Evolutionary conservation across 345 rosid species (phyloP).

Genomic region (Hevea brasiliensis): DNA sequence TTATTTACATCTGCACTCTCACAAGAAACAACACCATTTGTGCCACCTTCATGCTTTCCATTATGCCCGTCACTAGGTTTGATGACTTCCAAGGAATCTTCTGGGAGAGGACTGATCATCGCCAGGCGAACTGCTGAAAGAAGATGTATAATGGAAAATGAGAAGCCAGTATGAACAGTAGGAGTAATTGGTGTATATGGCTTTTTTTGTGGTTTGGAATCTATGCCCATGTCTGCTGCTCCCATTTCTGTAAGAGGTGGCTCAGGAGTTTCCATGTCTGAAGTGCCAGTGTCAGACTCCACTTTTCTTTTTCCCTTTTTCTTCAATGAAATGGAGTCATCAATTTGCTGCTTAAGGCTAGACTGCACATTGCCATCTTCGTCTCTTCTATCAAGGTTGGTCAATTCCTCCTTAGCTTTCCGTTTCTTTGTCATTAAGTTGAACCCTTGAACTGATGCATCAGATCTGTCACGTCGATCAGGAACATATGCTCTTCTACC

Average conservation of each 20-base stretch:
- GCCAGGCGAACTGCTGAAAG: conserved; percentile 93
- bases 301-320: conserved; percentile 69
- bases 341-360: conserved; percentile 38
- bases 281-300: conserved; percentile 48
- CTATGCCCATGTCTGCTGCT: conserved; percentile 56
- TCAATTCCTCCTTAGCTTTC: conserved; percentile 56
- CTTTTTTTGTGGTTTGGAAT: conserved; percentile 75
- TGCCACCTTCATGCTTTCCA: conserved; percentile 42
- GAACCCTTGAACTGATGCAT: conserved; percentile 53
- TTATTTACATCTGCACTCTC: conserved; percentile 45
- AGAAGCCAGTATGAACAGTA: conserved; percentile 88
- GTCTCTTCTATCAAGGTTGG: conserved; percentile 42
- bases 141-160: conserved; percentile 93
- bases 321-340: conserved; percentile 50
- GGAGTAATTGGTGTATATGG: conserved; percentile 85
- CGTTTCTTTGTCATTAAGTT: conserved; percentile 59
- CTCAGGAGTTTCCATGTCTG: conserved; percentile 57
- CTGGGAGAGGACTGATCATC: conserved; percentile 62
- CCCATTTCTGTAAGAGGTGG: conserved; percentile 46
- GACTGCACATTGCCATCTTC: conserved; percentile 41
- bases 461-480: conserved; percentile 54
- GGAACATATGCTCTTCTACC: conserved; percentile 49
- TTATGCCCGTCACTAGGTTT: conserved; percentile 52
- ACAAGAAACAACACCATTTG: conserved; percentile 42
- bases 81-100: conserved; percentile 60